Evolutionary conservation across 208 protist species (phyloP), one percentile per base, ranked within the genome.

Genomic region (Polymyxa betae): DNA sequence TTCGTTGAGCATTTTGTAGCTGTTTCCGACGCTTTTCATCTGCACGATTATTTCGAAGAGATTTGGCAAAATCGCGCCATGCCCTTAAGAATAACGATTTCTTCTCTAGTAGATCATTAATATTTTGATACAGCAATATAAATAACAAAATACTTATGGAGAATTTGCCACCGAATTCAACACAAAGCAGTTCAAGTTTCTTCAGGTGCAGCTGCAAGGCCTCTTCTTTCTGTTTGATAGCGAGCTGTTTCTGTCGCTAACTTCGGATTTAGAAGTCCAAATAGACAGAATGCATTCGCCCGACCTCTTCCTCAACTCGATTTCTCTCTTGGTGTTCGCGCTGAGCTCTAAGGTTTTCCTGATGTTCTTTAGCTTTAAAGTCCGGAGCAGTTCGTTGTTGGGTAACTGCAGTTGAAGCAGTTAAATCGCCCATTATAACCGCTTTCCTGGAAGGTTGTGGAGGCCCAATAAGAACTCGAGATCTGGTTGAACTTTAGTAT

Each of bases 381-480:
- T 66, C 54, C 54, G 54, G 16, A 29, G 29, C 54, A 66, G 20
- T 66, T 16, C 20, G 54, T 29, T 32, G 54, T 16, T 66, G 20
- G 54, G 54, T 66, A 32, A 32, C 54, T 66, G 29, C 29, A n/a
- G 54, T 66, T 16, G 54, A 66, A 66, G 16, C 20, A 29, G 20
- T 29, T 66, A 29, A 16, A 66, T 66, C 20, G n/a, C n/a, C n/a
- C n/a, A n/a, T n/a, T n/a, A n/a, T n/a, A n/a, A n/a, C n/a, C n/a
- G 16, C n/a, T 45, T 38, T 35, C 72, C 40, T 82, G 16, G 72
- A 82, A 82, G 72, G 72, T 32, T 16, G 16, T 12, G 72, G 72
- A 82, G 72, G 5, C 35, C 72, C 72, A n/a, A 82, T 82, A 82
- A 82, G 72, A n/a, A 82, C 72, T 16, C 72, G 72, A 5, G 72